Conservation (phyloP, 805 yeast genomes). For the Cyberlindnera subsufficiens region DNA sequence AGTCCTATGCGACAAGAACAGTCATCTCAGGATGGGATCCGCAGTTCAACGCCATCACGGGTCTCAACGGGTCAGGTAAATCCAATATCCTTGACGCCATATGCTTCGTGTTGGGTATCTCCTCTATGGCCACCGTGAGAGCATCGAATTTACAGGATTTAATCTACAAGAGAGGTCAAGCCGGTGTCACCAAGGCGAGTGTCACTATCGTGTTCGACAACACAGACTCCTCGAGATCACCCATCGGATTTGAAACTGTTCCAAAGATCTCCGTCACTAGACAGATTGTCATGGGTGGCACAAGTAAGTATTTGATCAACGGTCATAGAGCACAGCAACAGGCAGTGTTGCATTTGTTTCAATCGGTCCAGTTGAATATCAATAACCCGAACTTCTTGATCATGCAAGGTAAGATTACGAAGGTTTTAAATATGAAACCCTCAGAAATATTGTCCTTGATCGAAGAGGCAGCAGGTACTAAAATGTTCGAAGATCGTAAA, state of each 20-base stretch:
- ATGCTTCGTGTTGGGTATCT: conserved; percentile 95
- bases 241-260: conserved; percentile 79
- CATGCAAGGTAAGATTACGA: conserved; percentile 98
- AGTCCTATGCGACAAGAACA: conserved; percentile 94
- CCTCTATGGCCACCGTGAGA: conserved; percentile 90
- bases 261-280: conserved; percentile 85
- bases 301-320: conserved; percentile 85
- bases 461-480: conserved; percentile 98
- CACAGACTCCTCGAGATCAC: conserved; percentile 65
- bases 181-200: conserved; percentile 94
- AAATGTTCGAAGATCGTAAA: conserved; percentile 89
- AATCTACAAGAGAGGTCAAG: conserved; percentile 95
- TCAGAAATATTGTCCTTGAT: conserved; percentile 81
- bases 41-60: conserved; percentile 96
- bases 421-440: conserved; percentile 95
- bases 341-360: conserved; percentile 83
- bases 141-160: conserved; percentile 91
- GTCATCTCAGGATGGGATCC: conserved; percentile 94
- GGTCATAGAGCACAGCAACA: conserved; percentile 97
- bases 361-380: conserved; percentile 90
- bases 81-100: conserved; percentile 95
- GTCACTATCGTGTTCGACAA: conserved; percentile 96
- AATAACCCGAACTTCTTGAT: conserved; percentile 95
- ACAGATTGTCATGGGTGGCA: conserved; percentile 86
- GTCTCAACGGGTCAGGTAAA: conserved; percentile 95